Evolutionary conservation across 2,329 filamentous ascomycete genomes (phyloP).

Genomic region (Delphinella strobiligena): DNA sequence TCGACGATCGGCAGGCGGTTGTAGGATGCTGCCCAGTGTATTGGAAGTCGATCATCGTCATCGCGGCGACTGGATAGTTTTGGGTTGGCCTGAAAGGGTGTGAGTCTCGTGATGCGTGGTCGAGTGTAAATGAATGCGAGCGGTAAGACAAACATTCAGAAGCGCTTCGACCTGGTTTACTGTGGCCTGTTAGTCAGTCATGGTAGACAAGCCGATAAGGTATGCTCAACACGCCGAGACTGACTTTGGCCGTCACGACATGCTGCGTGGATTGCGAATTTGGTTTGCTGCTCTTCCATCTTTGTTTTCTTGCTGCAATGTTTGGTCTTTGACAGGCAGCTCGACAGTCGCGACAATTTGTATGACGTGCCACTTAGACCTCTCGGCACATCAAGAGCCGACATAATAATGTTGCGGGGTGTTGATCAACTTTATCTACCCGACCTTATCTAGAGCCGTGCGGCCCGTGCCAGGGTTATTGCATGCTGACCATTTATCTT

Average conservation of each 20-base stretch:
- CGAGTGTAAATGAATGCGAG: constrained; percentile 10
- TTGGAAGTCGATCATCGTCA: constrained; percentile 75
- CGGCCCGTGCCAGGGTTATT: too few species aligned
- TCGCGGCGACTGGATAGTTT: constrained; percentile 64
- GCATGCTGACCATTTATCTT: too few species aligned
- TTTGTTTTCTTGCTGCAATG: too few species aligned
- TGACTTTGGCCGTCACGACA: constrained; percentile 73
- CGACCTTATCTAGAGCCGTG: too few species aligned
- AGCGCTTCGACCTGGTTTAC: constrained; percentile 62
- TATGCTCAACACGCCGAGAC: too few species aligned
- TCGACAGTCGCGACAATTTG: neutral
- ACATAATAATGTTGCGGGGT: neutral
- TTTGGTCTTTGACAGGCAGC: too few species aligned
- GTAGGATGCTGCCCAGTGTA: constrained; percentile 89
- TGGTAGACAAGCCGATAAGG: too few species aligned
- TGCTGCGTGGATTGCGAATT: constrained; percentile 78
- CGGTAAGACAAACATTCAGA: constrained; percentile 40
- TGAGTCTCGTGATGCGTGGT: neutral
- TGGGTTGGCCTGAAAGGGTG: constrained; percentile 52
- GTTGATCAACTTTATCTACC: too few species aligned
- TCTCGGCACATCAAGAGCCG: neutral
- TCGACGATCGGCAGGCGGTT: constrained; percentile 66
- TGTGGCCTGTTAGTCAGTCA: too few species aligned
- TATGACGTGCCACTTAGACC: neutral
- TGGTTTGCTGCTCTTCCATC: constrained; percentile 31